Conservation (phyloP, 441 rosid species). For the Omphalea diandra region DNA sequence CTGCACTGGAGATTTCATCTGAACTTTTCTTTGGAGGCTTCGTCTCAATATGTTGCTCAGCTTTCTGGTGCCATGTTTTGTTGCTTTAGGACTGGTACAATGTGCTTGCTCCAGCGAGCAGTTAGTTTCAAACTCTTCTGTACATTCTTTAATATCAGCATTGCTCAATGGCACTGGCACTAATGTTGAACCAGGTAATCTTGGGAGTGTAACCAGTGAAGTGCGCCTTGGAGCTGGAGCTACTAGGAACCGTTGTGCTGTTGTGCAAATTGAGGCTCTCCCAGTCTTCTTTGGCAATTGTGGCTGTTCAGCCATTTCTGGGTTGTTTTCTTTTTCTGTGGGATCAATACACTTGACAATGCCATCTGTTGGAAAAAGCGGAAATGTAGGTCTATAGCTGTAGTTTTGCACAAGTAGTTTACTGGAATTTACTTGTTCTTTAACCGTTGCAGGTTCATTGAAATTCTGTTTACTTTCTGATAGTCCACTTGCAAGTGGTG, state of each 20-base stretch:
- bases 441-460: conserved; percentile 33
- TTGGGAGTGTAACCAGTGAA: conserved; percentile 70
- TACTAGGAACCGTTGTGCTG: conserved; percentile 35
- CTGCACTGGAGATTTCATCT: conserved; percentile 56
- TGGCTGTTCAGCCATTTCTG: conserved; percentile 52
- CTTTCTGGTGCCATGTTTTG: conserved; percentile 50
- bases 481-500: conserved; percentile 49
- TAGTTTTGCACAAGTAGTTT: conserved; percentile 42
- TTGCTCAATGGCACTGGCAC: conserved; percentile 30
- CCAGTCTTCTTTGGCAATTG: conserved; percentile 65
- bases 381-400: conserved; percentile 39
- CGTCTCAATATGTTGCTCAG: conserved; percentile 58
- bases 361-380: conserved; percentile 39
- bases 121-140: conserved; percentile 27
- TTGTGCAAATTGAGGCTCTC: conserved; percentile 69
- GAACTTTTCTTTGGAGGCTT: conserved; percentile 74
- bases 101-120: conserved; percentile 45
- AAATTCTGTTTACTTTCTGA: conserved; percentile 41
- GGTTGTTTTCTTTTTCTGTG: conserved; percentile 86
- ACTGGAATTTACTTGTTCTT: conserved; percentile 40
- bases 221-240: conserved; percentile 69
- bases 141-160: conserved; percentile 36
- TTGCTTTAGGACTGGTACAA: conserved; percentile 58
- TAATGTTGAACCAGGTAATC: conserved; percentile 31
- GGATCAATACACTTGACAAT: conserved; percentile 41